Evolutionary conservation across 2,329 filamentous ascomycete species (phyloP).

Genomic region (Incumbomyces delicatus): DNA sequence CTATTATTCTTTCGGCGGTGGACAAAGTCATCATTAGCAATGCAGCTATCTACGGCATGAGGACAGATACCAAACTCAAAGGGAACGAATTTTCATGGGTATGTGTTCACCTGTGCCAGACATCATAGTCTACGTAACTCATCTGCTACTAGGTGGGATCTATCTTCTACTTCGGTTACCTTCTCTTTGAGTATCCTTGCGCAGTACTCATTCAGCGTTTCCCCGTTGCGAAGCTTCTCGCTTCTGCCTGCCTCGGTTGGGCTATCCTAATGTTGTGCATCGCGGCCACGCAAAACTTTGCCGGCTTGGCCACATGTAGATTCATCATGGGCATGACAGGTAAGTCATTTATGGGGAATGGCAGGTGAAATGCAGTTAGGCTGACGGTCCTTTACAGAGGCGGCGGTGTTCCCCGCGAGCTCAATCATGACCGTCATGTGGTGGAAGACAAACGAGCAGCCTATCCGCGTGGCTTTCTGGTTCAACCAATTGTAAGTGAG

Average conservation of each 20-base stretch:
- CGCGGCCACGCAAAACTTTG: constrained; percentile 41
- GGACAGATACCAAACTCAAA: constrained; percentile 39
- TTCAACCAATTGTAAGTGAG: constrained; percentile 1
- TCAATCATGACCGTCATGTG: constrained; percentile 10
- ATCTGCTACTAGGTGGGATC: constrained; percentile 21
- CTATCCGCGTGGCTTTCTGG: constrained; percentile 9
- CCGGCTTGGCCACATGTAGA: constrained; percentile 39
- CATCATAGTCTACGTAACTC: no score
- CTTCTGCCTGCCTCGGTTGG: constrained; percentile 49
- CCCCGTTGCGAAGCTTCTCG: constrained; percentile 44
- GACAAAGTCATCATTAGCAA: constrained; percentile 51
- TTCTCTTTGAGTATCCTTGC: constrained; percentile 35
- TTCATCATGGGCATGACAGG: constrained; percentile 45
- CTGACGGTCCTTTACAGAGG: constrained; percentile 7
- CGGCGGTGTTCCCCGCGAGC: constrained; percentile 6
- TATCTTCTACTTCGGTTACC: constrained; percentile 45
- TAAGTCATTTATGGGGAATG: constrained; percentile 40
- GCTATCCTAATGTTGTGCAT: constrained; percentile 39
- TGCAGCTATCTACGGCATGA: constrained; percentile 48
- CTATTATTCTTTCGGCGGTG: constrained; percentile 22
- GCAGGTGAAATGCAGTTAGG: constrained; percentile 18
- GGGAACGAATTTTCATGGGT: constrained; percentile 44
- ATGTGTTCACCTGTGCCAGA: no score
- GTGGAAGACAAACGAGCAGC: constrained; percentile 11
- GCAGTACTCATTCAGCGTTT: constrained; percentile 36